Conservation (phyloP, 2,329 filamentous ascomycete species). For the Ophiostoma populinum region DNA sequence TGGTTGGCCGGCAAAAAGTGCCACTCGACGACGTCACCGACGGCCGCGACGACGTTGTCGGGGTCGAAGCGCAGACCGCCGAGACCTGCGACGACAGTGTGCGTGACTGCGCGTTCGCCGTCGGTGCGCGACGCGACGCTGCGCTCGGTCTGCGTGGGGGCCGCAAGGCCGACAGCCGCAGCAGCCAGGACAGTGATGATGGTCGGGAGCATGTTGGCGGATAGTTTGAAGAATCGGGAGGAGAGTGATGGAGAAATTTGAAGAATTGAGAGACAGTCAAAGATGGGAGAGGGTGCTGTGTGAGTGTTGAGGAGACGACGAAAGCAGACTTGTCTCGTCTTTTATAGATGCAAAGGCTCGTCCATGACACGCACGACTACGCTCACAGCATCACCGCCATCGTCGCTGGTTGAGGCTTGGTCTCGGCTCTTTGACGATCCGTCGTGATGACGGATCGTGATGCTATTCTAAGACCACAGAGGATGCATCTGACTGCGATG, state of each 20-base stretch:
- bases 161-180: slow-evolving; percentile 16
- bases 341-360: too few species aligned
- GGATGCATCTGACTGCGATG: too few species aligned
- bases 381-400: too few species aligned
- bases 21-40: slow-evolving; percentile 36
- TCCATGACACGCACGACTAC: too few species aligned
- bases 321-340: too few species aligned
- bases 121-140: slow-evolving; percentile 18
- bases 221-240: not conserved
- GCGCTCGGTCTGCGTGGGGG: slow-evolving; percentile 12
- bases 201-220: slow-evolving; percentile 8
- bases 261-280: not conserved
- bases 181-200: slow-evolving; percentile 12
- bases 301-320: too few species aligned
- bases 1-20: slow-evolving; percentile 33
- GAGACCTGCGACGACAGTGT: slow-evolving; percentile 28
- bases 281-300: too few species aligned
- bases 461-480: too few species aligned
- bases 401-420: too few species aligned
- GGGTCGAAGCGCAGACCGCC: slow-evolving; percentile 32
- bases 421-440: too few species aligned
- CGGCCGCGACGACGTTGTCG: slow-evolving; percentile 27
- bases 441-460: too few species aligned
- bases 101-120: slow-evolving; percentile 23
- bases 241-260: not conserved